Percentiles rank a stretch among this genome's conserved stretches.
These are phyloP conservation scores for Malassezia caprae DNA, from an alignment of 1,284 basidiomycete species.

Conservation along the genomic window DNA sequence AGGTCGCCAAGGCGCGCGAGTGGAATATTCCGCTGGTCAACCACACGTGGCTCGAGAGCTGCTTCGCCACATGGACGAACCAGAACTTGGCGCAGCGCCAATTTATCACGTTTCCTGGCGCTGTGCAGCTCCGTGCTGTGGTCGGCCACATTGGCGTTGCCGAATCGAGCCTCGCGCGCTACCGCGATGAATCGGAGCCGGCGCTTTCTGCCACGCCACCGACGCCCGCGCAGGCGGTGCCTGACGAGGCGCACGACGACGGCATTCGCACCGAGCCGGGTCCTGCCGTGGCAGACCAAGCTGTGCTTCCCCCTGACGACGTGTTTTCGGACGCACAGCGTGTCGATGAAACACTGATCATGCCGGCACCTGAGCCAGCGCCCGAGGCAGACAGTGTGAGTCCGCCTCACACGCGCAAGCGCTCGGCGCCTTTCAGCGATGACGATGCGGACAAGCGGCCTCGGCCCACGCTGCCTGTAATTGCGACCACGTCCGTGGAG, in stretches of 20 bases:
- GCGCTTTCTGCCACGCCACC: background rate
- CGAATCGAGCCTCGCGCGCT: slow-evolving; percentile 5
- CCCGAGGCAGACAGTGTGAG: background rate
- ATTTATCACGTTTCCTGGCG: slow-evolving; percentile 17
- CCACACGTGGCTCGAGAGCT: slow-evolving; percentile 79
- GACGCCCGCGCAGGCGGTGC: background rate
- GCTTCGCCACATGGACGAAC: slow-evolving; percentile 52
- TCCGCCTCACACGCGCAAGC: background rate
- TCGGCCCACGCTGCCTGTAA: background rate
- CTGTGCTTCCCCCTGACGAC: background rate
- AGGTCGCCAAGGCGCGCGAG: slow-evolving; percentile 61
- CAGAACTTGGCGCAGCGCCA: slow-evolving; percentile 14
- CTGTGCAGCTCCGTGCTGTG: slow-evolving; percentile 3
- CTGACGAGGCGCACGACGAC: background rate
- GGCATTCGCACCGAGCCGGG: background rate
- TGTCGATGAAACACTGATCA: background rate
- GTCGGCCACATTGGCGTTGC: slow-evolving; percentile 4
- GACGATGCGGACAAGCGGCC: slow-evolving; percentile 5
- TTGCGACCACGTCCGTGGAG: slow-evolving; percentile 19
- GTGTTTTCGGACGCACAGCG: slow-evolving; percentile 2
- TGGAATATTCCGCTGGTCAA: slow-evolving; percentile 80
- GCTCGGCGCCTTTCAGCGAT: background rate
- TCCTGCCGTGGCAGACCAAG: background rate
- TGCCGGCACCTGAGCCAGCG: background rate
- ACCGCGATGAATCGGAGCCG: background rate